These are phyloP conservation scores for Erythrophleum ivorense DNA, from an alignment of 331 rosid species.

Conservation along the genomic window DNA sequence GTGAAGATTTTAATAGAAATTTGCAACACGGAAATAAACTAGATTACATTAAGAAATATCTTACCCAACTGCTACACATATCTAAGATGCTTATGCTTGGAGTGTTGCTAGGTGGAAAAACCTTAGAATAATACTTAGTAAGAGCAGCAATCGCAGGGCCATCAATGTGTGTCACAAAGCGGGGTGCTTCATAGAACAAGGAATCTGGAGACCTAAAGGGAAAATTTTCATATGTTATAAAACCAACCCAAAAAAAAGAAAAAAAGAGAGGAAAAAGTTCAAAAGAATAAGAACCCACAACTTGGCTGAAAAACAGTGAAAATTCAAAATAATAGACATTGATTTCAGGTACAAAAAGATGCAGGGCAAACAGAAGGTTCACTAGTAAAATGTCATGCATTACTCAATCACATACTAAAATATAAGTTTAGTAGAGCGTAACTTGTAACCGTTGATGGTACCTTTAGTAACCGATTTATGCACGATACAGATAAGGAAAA, in stretches of 20 bases:
- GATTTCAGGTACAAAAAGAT: neutral
- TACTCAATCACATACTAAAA: neutral
- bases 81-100: conserved; percentile 77
- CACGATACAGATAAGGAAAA: neutral
- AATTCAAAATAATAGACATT: neutral
- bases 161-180: conserved; percentile 89
- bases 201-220: conserved; percentile 61
- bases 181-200: conserved; percentile 75
- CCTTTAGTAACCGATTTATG: neutral
- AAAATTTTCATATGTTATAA: neutral
- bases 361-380: neutral
- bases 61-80: conserved; percentile 91
- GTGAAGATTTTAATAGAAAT: neutral
- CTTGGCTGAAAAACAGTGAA: neutral
- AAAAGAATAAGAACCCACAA: neutral
- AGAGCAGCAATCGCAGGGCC: conserved; percentile 79
- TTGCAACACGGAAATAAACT: neutral
- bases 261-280: neutral
- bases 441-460: neutral
- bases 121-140: conserved; percentile 69
- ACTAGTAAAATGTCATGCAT: neutral
- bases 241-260: neutral
- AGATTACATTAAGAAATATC: conserved; percentile 21
- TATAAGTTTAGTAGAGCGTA: neutral
- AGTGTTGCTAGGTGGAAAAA: conserved; percentile 76